Conservation (phyloP, 495 filamentous ascomycete genomes). For the Aspergillus cristatus region DNA sequence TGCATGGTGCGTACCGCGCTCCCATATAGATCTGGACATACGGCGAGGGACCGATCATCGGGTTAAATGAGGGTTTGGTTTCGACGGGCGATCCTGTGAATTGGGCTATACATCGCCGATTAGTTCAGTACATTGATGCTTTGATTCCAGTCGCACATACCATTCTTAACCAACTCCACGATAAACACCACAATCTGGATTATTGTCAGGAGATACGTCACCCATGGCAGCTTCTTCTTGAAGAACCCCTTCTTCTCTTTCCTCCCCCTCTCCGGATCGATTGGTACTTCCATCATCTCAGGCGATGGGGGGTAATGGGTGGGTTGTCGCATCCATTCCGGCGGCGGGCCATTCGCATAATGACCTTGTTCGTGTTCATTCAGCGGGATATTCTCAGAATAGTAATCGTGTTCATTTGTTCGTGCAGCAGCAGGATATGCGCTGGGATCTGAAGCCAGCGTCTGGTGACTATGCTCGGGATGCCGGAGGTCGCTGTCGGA, state of each 20-base stretch:
- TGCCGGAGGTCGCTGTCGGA: constrained; percentile 25
- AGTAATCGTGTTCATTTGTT: constrained; percentile 31
- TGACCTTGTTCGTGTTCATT: constrained; percentile 27
- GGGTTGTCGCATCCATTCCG: constrained; percentile 35
- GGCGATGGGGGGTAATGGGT: constrained; percentile 32
- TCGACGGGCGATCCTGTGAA: constrained; percentile 61
- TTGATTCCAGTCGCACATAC: constrained; percentile 35
- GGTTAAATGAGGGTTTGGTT: constrained; percentile 80
- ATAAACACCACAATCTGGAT: constrained; percentile 85
- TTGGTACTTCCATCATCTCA: constrained; percentile 14
- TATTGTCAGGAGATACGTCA: constrained; percentile 70
- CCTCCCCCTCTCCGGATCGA: constrained; percentile 8
- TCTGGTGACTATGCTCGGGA: constrained; percentile 33
- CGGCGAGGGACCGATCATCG: constrained; percentile 90
- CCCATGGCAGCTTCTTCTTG: constrained; percentile 60
- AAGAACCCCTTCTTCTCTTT: constrained; percentile 42
- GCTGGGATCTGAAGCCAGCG: constrained; percentile 27
- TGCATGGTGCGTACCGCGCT: constrained; percentile 84
- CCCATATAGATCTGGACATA: constrained; percentile 95
- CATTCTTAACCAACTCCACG: constrained; percentile 73
- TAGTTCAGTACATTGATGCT: not conserved
- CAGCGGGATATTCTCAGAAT: constrained; percentile 45
- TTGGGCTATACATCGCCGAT: constrained; percentile 18
- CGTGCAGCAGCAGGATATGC: constrained; percentile 24
- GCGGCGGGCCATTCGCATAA: constrained; percentile 18